phyloP scores from a whole-genome alignment of 345 rosid species.

The Moricandia moricandioides region DNA sequence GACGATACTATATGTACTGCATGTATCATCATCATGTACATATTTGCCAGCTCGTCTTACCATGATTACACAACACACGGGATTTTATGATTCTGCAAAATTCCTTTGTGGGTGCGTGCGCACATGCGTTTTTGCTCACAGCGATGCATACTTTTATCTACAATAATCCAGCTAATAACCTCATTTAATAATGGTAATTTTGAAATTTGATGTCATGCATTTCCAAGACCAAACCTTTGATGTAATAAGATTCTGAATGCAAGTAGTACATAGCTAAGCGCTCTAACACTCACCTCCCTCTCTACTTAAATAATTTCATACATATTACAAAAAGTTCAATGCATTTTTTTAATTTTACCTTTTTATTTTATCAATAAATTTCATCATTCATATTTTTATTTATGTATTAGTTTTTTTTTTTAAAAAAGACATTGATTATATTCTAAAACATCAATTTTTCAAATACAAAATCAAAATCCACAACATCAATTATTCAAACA shows the following conservation, averaged over 20 bases:
- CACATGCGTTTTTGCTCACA: slow-evolving; percentile 32
- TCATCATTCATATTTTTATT: no score
- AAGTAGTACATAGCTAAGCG: background rate
- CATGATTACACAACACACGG: slow-evolving; percentile 26
- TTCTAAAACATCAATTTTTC: no score
- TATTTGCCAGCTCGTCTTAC: slow-evolving; percentile 29
- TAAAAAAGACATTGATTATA: no score
- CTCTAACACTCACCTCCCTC: no score
- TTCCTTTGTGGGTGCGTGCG: slow-evolving; percentile 35
- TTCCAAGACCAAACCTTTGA: background rate
- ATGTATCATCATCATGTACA: background rate
- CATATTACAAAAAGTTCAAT: no score
- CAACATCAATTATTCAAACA: no score
- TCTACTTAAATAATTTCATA: no score
- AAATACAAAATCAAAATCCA: no score
- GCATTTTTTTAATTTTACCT: no score
- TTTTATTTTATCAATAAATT: no score
- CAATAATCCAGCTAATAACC: background rate
- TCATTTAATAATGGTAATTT: background rate
- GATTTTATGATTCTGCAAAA: slow-evolving; percentile 13
- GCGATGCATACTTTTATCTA: slow-evolving; percentile 6
- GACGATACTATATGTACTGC: background rate
- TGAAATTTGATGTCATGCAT: background rate
- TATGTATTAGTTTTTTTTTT: no score
- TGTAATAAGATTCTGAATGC: background rate